Conservation (phyloP, 768 basidiomycete genomes). For the Boletales sp. region DNA sequence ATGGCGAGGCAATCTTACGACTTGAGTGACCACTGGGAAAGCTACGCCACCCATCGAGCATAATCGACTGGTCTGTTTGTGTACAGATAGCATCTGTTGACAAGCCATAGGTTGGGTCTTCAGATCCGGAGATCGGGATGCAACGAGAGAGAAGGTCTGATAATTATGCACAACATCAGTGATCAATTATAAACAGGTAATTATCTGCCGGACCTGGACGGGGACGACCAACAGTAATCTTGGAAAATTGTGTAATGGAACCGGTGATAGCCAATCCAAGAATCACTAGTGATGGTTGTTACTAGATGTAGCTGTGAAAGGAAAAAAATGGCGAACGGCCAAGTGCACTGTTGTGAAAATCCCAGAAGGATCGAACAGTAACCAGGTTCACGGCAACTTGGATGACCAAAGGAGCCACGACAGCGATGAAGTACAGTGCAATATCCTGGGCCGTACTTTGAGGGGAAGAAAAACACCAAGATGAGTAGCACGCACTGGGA, state of each 20-base stretch:
- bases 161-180: background rate
- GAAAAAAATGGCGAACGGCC: constrained; percentile 35
- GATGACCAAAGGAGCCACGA: constrained; percentile 65
- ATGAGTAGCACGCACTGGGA: constrained; percentile 52
- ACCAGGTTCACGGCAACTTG: constrained; percentile 67
- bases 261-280: constrained; percentile 77
- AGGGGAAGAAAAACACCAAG: background rate
- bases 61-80: constrained; percentile 49
- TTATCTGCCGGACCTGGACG: constrained; percentile 58
- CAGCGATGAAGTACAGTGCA: constrained; percentile 50
- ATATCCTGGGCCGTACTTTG: constrained; percentile 32
- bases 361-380: constrained; percentile 85
- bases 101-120: constrained; percentile 69
- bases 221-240: constrained; percentile 86
- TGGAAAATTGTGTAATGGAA: constrained; percentile 77
- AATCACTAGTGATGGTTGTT: constrained; percentile 43
- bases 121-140: constrained; percentile 58
- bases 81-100: constrained; percentile 79
- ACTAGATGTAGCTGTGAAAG: constrained; percentile 23
- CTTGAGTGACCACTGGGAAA: constrained; percentile 93
- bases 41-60: constrained; percentile 86
- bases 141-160: constrained; percentile 44
- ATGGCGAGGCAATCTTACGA: constrained; percentile 41
- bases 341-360: constrained; percentile 66
- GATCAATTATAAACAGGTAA: background rate